These are phyloP conservation scores for Camillea tinctor DNA, from an alignment of 2,329 filamentous ascomycete genomes.

Conservation along the genomic window DNA sequence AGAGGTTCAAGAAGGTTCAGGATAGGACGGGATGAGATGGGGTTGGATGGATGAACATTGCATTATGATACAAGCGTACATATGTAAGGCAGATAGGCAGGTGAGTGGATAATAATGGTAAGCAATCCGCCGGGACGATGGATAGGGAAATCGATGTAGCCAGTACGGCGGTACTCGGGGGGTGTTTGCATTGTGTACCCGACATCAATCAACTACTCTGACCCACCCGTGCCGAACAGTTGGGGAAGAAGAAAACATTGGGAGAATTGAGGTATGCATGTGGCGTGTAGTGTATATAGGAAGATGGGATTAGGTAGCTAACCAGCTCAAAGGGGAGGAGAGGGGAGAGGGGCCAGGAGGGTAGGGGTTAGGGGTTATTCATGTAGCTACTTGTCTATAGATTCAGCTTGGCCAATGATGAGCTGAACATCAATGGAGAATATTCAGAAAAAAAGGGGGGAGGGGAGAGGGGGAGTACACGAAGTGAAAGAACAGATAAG, in stretches of 20 bases:
- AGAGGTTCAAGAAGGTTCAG: neutral
- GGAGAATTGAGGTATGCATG: neutral
- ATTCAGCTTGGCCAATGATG: neutral
- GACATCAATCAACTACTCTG: conserved; percentile 3
- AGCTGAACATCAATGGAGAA: neutral
- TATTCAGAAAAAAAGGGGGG: neutral
- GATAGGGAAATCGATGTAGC: conserved; percentile 13
- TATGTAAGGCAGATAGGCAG: neutral
- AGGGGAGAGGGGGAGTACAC: neutral
- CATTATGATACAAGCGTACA: neutral
- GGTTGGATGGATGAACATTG: neutral
- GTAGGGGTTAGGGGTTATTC: too few relatives aligned
- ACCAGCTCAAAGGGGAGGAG: conserved; percentile 3
- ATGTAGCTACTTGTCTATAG: neutral
- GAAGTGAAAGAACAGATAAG: neutral
- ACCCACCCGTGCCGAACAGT: conserved; percentile 22
- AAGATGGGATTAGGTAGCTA: conserved; percentile 17
- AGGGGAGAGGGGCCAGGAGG: too few relatives aligned
- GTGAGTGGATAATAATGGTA: neutral
- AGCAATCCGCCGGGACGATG: conserved; percentile 5
- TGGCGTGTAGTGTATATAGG: conserved; percentile 1
- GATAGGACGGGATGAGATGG: neutral
- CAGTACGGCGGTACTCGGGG: conserved; percentile 13
- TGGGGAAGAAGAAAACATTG: conserved; percentile 15
- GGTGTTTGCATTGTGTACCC: conserved; percentile 16